Conservation (phyloP, 805 yeast species). For the Sugiyamaella lignohabitans region DNA sequence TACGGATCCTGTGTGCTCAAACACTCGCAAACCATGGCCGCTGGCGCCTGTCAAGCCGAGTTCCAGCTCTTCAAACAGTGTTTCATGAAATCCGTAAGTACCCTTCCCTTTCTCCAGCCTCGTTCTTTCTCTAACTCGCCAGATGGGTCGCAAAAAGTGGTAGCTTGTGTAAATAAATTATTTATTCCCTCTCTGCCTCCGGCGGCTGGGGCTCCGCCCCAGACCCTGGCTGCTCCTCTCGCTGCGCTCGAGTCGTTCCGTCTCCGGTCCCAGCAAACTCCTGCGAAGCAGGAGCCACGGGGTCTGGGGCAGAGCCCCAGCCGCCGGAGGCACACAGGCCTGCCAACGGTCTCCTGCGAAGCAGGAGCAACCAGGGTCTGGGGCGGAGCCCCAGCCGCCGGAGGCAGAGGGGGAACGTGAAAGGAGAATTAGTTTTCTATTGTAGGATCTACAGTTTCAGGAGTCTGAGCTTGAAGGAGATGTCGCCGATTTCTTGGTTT, state of each 20-base stretch:
- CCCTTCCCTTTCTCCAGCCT: not conserved
- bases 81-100: slow-evolving; percentile 16
- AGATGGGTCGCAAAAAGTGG: slow-evolving; percentile 1
- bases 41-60: slow-evolving; percentile 16
- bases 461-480: slow-evolving; percentile 70
- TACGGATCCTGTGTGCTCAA: slow-evolving; percentile 19
- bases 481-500: slow-evolving; percentile 71
- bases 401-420: not conserved
- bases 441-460: slow-evolving; percentile 44
- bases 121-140: not conserved
- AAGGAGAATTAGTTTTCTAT: not conserved
- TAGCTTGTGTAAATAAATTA: not conserved
- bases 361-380: not conserved
- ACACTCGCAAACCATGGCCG: slow-evolving; percentile 7
- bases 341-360: too few relatives aligned
- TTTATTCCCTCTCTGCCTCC: not conserved
- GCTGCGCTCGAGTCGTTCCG: too few relatives aligned
- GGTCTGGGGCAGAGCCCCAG: too few relatives aligned
- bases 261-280: too few relatives aligned
- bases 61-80: slow-evolving; percentile 17
- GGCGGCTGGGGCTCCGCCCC: too few relatives aligned
- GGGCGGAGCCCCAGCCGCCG: not conserved
- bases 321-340: too few relatives aligned
- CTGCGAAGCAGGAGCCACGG: too few relatives aligned
- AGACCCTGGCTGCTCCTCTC: too few relatives aligned